These are phyloP conservation scores for Oropetium thomaeum DNA, from an alignment of 176 grass and related monocot species.

Conservation along the genomic window DNA sequence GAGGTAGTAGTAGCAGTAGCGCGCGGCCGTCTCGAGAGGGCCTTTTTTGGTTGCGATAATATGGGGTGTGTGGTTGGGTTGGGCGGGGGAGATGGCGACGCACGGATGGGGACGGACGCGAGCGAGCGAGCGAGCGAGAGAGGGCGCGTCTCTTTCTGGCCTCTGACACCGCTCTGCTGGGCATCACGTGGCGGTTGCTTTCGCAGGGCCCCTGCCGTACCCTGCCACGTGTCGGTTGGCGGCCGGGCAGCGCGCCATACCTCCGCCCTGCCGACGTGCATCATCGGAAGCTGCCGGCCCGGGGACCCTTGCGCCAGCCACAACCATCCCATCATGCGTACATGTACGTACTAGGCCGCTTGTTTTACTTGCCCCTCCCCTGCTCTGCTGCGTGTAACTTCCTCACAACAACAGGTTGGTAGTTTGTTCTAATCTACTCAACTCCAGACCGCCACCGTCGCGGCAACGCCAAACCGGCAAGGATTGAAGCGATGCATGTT, in stretches of 20 bases:
- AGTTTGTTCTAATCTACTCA: too few species aligned
- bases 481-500: too few species aligned
- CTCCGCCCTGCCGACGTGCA: conserved; percentile 43
- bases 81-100: neutral
- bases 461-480: too few species aligned
- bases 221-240: conserved; percentile 62
- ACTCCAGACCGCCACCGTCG: too few species aligned
- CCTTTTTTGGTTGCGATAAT: neutral
- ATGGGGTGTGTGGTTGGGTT: too few species aligned
- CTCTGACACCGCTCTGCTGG: conserved; percentile 70
- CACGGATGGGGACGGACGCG: neutral
- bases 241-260: conserved; percentile 30
- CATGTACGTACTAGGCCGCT: neutral
- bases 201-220: conserved; percentile 57
- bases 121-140: neutral
- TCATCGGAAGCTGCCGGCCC: neutral
- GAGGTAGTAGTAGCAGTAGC: neutral
- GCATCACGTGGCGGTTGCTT: conserved; percentile 63
- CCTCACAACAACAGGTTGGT: too few species aligned
- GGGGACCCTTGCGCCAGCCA: neutral
- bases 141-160: conserved; percentile 38
- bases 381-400: too few species aligned
- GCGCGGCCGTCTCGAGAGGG: too few species aligned
- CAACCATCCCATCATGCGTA: neutral
- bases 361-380: too few species aligned